A percentile compares a stretch with the other conserved stretches of the same genome.
Conservation (phyloP, 345 rosid genomes). For the Luvunga scandens region DNA sequence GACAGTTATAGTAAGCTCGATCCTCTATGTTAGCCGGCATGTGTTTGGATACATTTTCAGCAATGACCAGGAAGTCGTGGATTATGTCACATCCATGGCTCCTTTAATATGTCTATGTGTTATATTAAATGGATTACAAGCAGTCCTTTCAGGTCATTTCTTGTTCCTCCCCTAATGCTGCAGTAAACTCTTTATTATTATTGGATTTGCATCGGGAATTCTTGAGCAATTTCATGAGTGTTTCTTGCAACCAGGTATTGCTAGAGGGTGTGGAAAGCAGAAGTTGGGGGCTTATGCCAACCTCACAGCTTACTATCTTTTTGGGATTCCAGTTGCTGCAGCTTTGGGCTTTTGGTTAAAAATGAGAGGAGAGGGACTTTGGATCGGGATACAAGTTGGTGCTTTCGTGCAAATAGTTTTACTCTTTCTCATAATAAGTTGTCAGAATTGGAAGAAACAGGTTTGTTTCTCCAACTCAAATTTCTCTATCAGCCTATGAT, state of each 20-base stretch:
- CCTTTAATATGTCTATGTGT: conserved; percentile 62
- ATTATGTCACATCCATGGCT: conserved; percentile 66
- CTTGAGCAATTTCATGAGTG: neutral
- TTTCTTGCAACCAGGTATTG: conserved; percentile 44
- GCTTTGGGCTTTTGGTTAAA: conserved; percentile 54
- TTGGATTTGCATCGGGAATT: neutral
- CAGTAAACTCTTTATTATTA: neutral
- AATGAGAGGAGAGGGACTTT: conserved; percentile 65
- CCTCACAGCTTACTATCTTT: conserved; percentile 61
- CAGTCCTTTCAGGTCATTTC: conserved; percentile 56
- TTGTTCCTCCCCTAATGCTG: too few species aligned
- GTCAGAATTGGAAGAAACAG: conserved; percentile 63
- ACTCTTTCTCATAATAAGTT: conserved; percentile 47
- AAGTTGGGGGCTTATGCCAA: conserved; percentile 73
- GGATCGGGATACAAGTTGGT: conserved; percentile 73
- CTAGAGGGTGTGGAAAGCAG: conserved; percentile 91
- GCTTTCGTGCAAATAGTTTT: conserved; percentile 48
- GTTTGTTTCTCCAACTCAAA: conserved; percentile 18
- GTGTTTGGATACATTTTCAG: conserved; percentile 66
- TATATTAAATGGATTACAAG: conserved; percentile 58
- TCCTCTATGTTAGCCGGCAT: conserved; percentile 38
- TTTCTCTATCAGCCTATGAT: neutral
- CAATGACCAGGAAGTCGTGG: conserved; percentile 65
- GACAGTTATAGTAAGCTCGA: conserved; percentile 34
- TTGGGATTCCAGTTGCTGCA: conserved; percentile 68